These are phyloP conservation scores for Eucalyptus shirleyi DNA, from an alignment of 345 rosid species.

Conservation along the genomic window DNA sequence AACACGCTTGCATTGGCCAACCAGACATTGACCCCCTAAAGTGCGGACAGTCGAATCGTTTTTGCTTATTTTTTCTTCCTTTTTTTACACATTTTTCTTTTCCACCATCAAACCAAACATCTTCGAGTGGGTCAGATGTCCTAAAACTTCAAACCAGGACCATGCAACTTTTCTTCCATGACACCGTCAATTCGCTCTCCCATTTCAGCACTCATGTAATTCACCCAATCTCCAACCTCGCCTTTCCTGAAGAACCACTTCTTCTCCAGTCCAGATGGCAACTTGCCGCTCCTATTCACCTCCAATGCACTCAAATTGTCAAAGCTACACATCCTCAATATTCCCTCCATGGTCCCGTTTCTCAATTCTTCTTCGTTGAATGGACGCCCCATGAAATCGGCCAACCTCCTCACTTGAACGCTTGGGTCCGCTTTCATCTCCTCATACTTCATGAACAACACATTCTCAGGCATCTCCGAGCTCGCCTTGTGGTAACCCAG, in stretches of 20 bases:
- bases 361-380: conserved; percentile 1
- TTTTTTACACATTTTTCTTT: too few species aligned
- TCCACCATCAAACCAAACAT: too few species aligned
- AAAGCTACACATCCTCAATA: conserved; percentile 16
- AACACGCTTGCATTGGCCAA: not conserved
- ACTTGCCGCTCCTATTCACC: conserved; percentile 13
- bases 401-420: conserved; percentile 6
- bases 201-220: not conserved
- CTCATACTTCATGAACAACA: too few species aligned
- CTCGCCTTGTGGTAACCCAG: conserved; percentile 19
- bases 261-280: not conserved
- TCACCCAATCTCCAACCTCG: not conserved
- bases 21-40: not conserved
- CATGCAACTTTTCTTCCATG: not conserved
- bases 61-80: not conserved
- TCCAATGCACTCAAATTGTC: conserved; percentile 7
- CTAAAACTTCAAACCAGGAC: not conserved
- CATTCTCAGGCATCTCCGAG: not conserved
- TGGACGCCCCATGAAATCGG: conserved; percentile 19
- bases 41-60: accelerated
- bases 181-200: not conserved
- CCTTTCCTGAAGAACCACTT: conserved; percentile 8
- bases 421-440: too few species aligned
- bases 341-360: not conserved
- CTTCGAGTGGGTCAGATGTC: not conserved